These are phyloP conservation scores for Talaromyces islandicus DNA, from an alignment of 2,329 filamentous ascomycete species.

Conservation along the genomic window DNA sequence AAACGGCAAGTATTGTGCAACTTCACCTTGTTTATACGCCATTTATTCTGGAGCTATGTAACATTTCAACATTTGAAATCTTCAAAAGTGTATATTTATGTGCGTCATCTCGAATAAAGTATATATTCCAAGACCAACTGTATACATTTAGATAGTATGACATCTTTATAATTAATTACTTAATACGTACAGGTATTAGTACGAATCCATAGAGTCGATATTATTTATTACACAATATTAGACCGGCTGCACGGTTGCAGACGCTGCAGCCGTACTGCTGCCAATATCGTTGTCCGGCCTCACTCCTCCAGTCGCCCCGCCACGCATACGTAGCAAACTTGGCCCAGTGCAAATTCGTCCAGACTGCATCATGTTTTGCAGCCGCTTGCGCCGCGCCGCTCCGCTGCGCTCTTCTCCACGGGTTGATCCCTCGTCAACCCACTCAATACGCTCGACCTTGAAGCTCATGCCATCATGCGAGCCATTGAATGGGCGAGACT, in stretches of 20 bases:
- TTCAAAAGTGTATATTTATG: too few relatives aligned
- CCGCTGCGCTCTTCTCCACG: constrained; percentile 42
- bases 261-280: neutral
- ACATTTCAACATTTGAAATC: too few relatives aligned
- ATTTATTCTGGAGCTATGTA: too few relatives aligned
- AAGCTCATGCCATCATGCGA: constrained; percentile 85
- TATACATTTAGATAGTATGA: too few relatives aligned
- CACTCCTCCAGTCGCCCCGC: constrained; percentile 10
- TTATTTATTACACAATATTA: constrained; percentile 2
- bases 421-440: constrained; percentile 66
- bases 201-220: neutral
- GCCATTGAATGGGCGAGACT: constrained; percentile 71
- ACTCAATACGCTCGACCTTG: constrained; percentile 73
- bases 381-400: constrained; percentile 44
- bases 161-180: too few relatives aligned
- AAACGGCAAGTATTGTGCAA: too few relatives aligned
- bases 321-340: constrained; percentile 29
- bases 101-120: too few relatives aligned
- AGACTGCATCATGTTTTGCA: constrained; percentile 39
- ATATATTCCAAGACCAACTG: too few relatives aligned
- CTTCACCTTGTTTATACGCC: too few relatives aligned
- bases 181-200: too few relatives aligned
- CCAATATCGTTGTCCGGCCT: neutral
- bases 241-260: constrained; percentile 9
- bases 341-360: constrained; percentile 38